These are phyloP conservation scores for Mortierella claussenii DNA, from an alignment of 192 early-diverging fungal species.

Conservation along the genomic window DNA sequence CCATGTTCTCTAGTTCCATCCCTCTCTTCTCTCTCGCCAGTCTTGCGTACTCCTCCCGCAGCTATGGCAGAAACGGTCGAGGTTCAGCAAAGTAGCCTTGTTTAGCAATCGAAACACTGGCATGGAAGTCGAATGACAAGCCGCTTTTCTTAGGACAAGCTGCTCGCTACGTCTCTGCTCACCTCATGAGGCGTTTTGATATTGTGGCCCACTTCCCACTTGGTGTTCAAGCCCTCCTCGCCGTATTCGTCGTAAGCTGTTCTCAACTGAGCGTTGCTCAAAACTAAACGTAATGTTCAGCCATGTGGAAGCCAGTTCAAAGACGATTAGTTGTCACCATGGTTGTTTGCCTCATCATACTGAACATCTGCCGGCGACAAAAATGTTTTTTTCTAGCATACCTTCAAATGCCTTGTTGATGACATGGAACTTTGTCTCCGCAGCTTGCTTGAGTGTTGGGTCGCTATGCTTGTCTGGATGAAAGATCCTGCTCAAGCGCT, in stretches of 20 bases:
- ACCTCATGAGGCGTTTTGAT: conserved; percentile 76
- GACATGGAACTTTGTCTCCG: conserved; percentile 79
- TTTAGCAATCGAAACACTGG: too few species aligned
- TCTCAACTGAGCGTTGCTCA: conserved; percentile 80
- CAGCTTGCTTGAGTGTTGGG: conserved; percentile 68
- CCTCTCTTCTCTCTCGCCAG: conserved; percentile 66
- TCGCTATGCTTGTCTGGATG: conserved; percentile 83
- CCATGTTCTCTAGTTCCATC: conserved; percentile 72
- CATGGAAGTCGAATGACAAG: too few species aligned
- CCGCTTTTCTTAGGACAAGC: too few species aligned
- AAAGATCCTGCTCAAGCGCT: conserved; percentile 75
- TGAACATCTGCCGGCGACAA: too few species aligned
- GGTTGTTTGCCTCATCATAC: too few species aligned
- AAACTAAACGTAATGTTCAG: conserved; percentile 56
- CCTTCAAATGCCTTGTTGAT: conserved; percentile 85
- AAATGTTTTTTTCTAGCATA: conserved; percentile 25
- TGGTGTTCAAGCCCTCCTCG: conserved; percentile 81
- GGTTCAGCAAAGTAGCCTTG: too few species aligned
- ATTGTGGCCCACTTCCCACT: conserved; percentile 70
- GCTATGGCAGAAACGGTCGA: conserved; percentile 49
- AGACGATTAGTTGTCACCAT: not conserved
- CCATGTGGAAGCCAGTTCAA: not conserved
- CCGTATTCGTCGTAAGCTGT: conserved; percentile 94
- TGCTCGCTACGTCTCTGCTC: not conserved
- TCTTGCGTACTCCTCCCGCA: conserved; percentile 74